Evolutionary conservation across 192 early-diverging fungal genomes (phyloP).

Genomic region (Umbelopsis vinacea): DNA sequence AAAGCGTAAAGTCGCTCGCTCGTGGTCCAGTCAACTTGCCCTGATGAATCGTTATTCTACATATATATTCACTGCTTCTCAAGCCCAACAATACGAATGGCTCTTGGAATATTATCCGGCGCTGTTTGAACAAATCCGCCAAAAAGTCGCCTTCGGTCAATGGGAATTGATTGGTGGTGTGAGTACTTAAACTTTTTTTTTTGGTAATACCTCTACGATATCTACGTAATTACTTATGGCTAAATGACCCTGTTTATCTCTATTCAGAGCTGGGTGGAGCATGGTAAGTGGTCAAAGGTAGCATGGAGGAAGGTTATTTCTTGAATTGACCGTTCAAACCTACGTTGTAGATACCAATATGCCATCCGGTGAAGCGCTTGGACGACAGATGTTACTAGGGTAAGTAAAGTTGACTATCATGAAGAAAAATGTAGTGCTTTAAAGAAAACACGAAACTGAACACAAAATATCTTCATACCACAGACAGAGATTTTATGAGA

Average conservation of each 20-base stretch:
- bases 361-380: conserved; percentile 92
- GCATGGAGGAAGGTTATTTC: neutral
- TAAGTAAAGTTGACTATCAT: conserved; percentile 18
- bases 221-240: neutral
- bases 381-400: conserved; percentile 94
- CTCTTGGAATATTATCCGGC: conserved; percentile 81
- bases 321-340: no score
- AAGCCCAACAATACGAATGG: conserved; percentile 99
- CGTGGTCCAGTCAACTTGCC: conserved; percentile 80
- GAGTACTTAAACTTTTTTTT: conserved; percentile 28
- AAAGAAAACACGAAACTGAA: no score
- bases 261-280: conserved; percentile 86
- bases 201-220: neutral
- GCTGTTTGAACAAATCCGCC: conserved; percentile 79
- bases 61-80: conserved; percentile 91
- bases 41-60: conserved; percentile 87
- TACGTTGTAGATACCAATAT: conserved; percentile 90
- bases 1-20: conserved; percentile 89
- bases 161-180: conserved; percentile 93
- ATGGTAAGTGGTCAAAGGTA: conserved; percentile 25
- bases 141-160: conserved; percentile 68
- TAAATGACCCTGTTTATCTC: neutral
- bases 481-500: conserved; percentile 84
- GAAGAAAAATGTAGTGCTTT: neutral
- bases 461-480: neutral